Percentiles rank a stretch among this genome's conserved stretches.
Conservation (phyloP, 345 rosid species). For the Gossypium mustelinum region DNA sequence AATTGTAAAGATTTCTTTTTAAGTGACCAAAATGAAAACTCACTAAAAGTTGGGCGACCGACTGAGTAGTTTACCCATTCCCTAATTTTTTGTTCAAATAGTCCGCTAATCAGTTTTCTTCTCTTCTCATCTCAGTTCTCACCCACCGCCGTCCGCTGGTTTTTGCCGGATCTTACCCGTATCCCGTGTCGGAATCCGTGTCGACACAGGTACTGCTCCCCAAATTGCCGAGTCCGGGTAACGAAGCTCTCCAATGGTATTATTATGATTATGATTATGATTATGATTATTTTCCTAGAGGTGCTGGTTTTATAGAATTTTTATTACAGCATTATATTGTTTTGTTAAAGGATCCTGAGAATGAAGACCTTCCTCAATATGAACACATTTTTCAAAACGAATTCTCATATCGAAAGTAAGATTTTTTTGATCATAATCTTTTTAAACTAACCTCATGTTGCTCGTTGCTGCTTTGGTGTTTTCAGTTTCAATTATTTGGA, state of each 20-base stretch:
- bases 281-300: neutral
- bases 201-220: no score
- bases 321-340: neutral
- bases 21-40: no score
- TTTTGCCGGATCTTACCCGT: no score
- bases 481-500: neutral
- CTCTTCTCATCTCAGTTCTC: no score
- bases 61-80: no score
- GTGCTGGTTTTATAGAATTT: neutral
- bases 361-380: conserved; percentile 44
- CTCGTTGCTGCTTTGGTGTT: neutral
- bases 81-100: no score
- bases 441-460: neutral
- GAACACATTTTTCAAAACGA: conserved; percentile 69
- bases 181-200: no score
- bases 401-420: conserved; percentile 66
- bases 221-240: no score
- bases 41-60: no score
- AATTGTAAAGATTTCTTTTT: no score
- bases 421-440: neutral
- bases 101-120: no score
- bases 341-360: conserved; percentile 44
- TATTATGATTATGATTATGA: neutral
- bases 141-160: no score
- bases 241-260: neutral